Base-by-base conservation (phyloP, 2,329 filamentous ascomycete species). In the Exophiala lecanii-corni region DNA sequence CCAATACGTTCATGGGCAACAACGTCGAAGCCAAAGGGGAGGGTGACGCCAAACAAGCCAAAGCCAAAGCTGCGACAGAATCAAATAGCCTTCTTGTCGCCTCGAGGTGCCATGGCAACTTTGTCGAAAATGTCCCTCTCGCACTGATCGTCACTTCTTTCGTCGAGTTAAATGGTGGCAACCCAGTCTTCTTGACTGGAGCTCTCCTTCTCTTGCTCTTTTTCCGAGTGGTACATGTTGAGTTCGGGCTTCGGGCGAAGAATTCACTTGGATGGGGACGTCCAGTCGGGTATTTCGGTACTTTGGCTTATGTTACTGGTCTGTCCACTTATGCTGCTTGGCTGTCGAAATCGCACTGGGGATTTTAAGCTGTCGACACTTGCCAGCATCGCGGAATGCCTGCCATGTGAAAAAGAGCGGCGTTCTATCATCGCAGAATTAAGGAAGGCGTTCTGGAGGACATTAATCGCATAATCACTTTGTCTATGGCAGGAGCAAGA, bases 151-250 rank as follows among this genome's bases (percentile, higher is more conserved):
- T 70, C 10, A 59, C 63, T 2, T 51, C 62, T n/a, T 43, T 70
- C 10, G 68, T 64, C 16, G 69, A 72, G 53, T 45, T 70, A n/a
- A 71, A 71, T 42, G 69, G 69, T 12, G 69, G 60, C 5, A 59
- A 67, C 33, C 49, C 63, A 54, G 59, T 56, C 33, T 55, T 56
- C 9, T 53, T 71, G 45, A 66, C 63, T 41, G 65, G 56, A 10
- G 62, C 60, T 2, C 56, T 71, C 21, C 67, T 60, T 9, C 46
- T 56, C 4, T 53, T 70, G 30, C 55, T 70, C n/a, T 60, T 62
- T 16, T 42, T 65, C 18, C 60, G 68, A 31, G 53, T 71, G 12
- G 42, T 57, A 13, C 67, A 72, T 51, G 57, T 55, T 21, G 68
- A 72, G 43, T 39, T 66, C 9, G 68, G 68, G 0, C 30, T 72